These are phyloP conservation scores for Melampsora abietis-canadensis DNA, from an alignment of 1,284 basidiomycete genomes.

Conservation along the genomic window DNA sequence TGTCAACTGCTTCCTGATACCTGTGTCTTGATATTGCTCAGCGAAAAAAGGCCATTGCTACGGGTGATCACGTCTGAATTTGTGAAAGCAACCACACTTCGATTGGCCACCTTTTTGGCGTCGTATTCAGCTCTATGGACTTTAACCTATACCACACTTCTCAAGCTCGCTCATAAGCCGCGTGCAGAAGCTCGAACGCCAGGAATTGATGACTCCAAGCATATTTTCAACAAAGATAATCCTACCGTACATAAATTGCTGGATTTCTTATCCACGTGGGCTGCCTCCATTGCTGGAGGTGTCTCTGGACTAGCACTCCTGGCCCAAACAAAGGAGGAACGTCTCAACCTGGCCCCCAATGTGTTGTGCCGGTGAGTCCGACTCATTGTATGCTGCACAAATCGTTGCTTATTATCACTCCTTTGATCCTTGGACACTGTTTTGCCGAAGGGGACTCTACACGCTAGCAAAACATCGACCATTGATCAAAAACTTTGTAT, in stretches of 20 bases:
- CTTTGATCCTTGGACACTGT: not conserved
- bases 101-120: constrained; percentile 28
- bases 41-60: constrained; percentile 24
- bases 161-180: constrained; percentile 14
- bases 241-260: constrained; percentile 4
- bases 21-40: not conserved
- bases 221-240: not conserved
- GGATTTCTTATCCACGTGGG: constrained; percentile 20
- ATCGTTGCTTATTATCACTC: not conserved
- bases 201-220: not conserved
- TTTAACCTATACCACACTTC: constrained; percentile 19
- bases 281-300: constrained; percentile 32
- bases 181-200: not conserved
- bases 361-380: constrained; percentile 39
- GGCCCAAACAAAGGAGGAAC: constrained; percentile 38
- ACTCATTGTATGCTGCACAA: not conserved
- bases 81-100: constrained; percentile 15
- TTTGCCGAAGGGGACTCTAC: constrained; percentile 33
- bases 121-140: constrained; percentile 39
- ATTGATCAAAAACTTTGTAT: constrained; percentile 19
- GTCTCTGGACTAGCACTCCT: constrained; percentile 32
- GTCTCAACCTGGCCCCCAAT: constrained; percentile 39
- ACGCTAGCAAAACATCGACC: constrained; percentile 37
- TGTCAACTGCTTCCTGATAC: not conserved
- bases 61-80: constrained; percentile 13